Evolutionary conservation across 768 basidiomycete genomes (phyloP), one percentile per base, ranked within the genome.

Genomic region (Nidularia pulvinata): DNA sequence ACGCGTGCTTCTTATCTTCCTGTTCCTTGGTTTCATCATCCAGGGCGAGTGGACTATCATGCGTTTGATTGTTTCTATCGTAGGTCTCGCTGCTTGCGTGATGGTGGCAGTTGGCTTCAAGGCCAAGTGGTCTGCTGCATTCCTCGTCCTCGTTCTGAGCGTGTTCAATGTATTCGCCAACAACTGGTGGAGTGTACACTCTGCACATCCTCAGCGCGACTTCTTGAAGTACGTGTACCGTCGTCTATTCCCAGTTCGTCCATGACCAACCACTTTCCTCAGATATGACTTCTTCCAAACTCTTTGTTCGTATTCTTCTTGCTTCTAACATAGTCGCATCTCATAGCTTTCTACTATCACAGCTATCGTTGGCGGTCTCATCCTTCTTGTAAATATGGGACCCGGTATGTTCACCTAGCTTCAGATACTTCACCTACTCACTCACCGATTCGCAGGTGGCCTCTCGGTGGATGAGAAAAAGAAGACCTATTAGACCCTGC

Each of bases 271-370:
- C 25, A 48, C 11, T 43, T 54, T 52, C 51, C 46, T 14, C 57
- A 93, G 92, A 81, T 97, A 98, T 65, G 97, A 99, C 74, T 99
- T 99, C 78, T 98, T 97, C 90, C 95, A 98, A 74, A 98, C 95
- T 33, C 80, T 97, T 34, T 97, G 79, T 82, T 56, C 51, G 80
- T 76, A 11, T 44, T 48, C 10, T 48, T 22, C 35, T 49, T 13
- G 49, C 36, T 53, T 33, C 32, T 33, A 43, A 35, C 5, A 25
- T 16, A 44, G 47, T 25, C 7, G 36, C 52, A 37, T 10, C 32
- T 54, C 46, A 51, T 61, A 14, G 61, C 32, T 46, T 46, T 42
- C 10, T 4, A 33, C 48, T 49, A 16, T 43, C 35, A 54, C 44
- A 80, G 78, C 96, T 32, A 99, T 99, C 65, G 95, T 99, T 46